Evolutionary conservation across 31 red algal species (phyloP).

Genomic region (Endocladia muricata): DNA sequence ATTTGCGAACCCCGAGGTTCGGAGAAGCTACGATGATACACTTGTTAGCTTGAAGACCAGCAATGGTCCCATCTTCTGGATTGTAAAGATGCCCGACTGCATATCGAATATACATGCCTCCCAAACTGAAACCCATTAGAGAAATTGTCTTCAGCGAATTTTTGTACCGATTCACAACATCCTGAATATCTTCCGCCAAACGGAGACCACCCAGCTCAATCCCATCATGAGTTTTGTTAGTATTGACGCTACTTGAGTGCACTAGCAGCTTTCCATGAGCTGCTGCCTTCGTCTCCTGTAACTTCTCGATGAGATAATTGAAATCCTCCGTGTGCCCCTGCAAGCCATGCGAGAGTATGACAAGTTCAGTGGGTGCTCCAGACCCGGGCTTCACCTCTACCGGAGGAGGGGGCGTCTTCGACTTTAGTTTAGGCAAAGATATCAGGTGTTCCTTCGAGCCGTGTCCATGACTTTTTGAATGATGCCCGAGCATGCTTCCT

Average conservation of each 20-base stretch:
- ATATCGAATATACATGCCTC: constrained; percentile 64
- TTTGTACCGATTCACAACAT: background rate
- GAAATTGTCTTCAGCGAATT: constrained; percentile 31
- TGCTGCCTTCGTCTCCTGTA: background rate
- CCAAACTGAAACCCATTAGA: constrained; percentile 63
- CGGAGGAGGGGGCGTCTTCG: background rate
- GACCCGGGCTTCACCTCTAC: background rate
- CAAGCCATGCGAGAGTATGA: constrained; percentile 59
- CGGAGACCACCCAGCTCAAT: constrained; percentile 43
- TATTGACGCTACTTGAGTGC: constrained; percentile 59
- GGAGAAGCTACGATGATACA: constrained; percentile 57
- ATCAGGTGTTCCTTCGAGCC: background rate
- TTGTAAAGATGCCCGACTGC: constrained; percentile 45
- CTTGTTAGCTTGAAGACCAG: constrained; percentile 20
- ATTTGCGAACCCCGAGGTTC: constrained; percentile 63
- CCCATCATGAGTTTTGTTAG: constrained; percentile 52
- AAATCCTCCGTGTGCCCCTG: constrained; percentile 67
- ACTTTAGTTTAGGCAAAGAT: background rate
- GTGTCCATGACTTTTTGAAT: background rate
- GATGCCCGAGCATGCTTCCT: background rate
- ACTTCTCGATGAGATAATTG: constrained; percentile 16
- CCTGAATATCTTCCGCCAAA: constrained; percentile 56
- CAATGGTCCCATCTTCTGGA: background rate
- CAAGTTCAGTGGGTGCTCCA: background rate
- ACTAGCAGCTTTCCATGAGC: constrained; percentile 1